phyloP scores from a whole-genome alignment of 1,284 basidiomycete species.

The Stygiomarasmius scandens region DNA sequence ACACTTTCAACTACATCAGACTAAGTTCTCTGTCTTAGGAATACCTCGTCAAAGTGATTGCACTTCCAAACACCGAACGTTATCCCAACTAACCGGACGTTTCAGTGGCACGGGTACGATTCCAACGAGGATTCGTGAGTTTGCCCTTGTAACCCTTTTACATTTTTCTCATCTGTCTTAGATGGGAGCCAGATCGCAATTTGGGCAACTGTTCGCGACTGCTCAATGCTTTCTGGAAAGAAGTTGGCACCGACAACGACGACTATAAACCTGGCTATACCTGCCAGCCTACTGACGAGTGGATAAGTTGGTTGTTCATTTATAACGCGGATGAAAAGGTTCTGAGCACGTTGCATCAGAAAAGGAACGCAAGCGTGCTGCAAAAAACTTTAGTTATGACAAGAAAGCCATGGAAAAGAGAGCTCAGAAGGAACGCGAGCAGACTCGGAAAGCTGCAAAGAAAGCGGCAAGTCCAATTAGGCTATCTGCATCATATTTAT shows the following conservation, averaged over 20 bases:
- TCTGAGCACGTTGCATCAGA: background rate
- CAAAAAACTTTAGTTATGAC: background rate
- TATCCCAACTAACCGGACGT: background rate
- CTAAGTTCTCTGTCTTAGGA: background rate
- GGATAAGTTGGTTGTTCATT: slow-evolving; percentile 11
- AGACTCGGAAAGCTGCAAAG: background rate
- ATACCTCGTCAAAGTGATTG: slow-evolving; percentile 13
- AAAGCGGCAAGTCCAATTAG: background rate
- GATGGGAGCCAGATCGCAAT: slow-evolving; percentile 14
- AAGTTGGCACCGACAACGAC: slow-evolving; percentile 10
- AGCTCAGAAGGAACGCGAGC: background rate
- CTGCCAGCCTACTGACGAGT: background rate
- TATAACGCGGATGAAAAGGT: slow-evolving; percentile 2
- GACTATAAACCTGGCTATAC: slow-evolving; percentile 14
- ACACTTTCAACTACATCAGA: background rate
- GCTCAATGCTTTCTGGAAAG: slow-evolving; percentile 8
- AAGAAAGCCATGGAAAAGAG: background rate
- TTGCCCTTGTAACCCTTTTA: background rate
- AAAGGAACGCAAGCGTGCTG: background rate
- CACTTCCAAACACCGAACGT: background rate
- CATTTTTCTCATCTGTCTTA: background rate
- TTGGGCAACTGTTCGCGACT: slow-evolving; percentile 12
- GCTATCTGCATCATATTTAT: background rate
- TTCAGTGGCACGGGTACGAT: slow-evolving; percentile 15
- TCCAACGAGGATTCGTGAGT: slow-evolving; percentile 6